phyloP scores from a whole-genome alignment of 2,329 filamentous ascomycete genomes.

The Fusarium pilosicola region DNA sequence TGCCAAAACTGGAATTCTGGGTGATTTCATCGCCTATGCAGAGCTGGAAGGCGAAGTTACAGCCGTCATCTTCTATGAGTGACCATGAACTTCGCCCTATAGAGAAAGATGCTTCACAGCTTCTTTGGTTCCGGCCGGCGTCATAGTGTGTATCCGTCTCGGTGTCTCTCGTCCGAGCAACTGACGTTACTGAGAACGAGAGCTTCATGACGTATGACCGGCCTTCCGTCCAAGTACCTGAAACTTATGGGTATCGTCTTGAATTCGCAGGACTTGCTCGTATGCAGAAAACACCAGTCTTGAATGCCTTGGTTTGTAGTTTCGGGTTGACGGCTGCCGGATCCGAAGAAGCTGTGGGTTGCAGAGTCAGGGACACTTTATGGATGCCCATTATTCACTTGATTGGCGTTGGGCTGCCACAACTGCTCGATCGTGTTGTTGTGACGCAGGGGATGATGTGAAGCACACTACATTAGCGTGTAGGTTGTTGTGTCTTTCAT shows the following conservation, averaged over 20 bases:
- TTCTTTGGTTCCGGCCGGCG: background rate
- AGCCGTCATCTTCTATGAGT: constrained; percentile 60
- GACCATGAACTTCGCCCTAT: constrained; percentile 1
- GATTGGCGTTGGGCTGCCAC: constrained; percentile 6
- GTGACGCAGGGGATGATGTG: constrained; percentile 31
- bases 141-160: constrained; percentile 3
- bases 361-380: constrained; percentile 28
- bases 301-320: background rate
- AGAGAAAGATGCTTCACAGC: background rate
- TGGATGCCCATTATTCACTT: constrained; percentile 6
- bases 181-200: background rate
- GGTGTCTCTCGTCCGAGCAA: background rate
- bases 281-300: background rate
- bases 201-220: background rate
- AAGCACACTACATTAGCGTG: constrained; percentile 17
- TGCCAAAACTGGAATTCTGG: constrained; percentile 66
- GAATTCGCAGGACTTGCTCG: background rate
- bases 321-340: constrained; percentile 27
- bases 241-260: background rate
- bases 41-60: constrained; percentile 58
- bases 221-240: background rate
- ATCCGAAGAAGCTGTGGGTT: constrained; percentile 27
- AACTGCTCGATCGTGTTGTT: constrained; percentile 20
- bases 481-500: constrained; percentile 14
- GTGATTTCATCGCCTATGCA: constrained; percentile 55